Conservation (phyloP, 2,329 filamentous ascomycete genomes). For the Arthrinium puccinioides region DNA sequence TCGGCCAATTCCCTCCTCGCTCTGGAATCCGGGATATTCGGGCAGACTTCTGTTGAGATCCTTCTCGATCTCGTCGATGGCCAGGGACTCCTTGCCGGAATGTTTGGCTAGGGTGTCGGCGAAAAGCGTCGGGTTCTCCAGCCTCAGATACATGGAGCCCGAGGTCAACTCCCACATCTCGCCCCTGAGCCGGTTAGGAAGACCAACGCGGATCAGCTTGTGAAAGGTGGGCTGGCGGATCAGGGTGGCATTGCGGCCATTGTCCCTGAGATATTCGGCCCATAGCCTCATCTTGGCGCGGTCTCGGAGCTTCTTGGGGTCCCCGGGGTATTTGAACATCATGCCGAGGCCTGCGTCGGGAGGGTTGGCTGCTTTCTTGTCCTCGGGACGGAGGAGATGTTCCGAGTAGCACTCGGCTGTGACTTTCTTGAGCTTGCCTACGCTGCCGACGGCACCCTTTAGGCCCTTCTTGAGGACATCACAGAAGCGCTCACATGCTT, state of each 20-base stretch:
- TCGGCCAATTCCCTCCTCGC: conserved; percentile 86
- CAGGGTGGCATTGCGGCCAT: conserved; percentile 85
- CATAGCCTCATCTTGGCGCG: conserved; percentile 95
- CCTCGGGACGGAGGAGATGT: conserved; percentile 61
- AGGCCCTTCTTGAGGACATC: conserved; percentile 90
- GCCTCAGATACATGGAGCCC: conserved; percentile 78
- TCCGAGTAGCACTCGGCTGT: conserved; percentile 86
- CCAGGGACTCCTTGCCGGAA: conserved; percentile 79
- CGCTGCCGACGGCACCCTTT: conserved; percentile 78
- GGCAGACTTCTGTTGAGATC: conserved; percentile 93
- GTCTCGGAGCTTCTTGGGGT: conserved; percentile 87
- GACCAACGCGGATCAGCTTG: conserved; percentile 89
- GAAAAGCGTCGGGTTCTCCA: conserved; percentile 81
- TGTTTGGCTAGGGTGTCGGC: conserved; percentile 77
- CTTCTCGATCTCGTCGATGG: conserved; percentile 98
- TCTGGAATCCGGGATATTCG: conserved; percentile 96
- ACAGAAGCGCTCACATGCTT: conserved; percentile 90
- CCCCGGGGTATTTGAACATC: conserved; percentile 89
- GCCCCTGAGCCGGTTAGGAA: conserved; percentile 86
- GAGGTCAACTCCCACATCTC: conserved; percentile 96
- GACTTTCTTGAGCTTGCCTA: conserved; percentile 75
- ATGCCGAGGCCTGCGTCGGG: conserved; percentile 94
- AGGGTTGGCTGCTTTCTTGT: conserved; percentile 54
- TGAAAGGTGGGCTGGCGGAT: conserved; percentile 96
- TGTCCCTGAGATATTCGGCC: conserved; percentile 94